Percentiles rank a stretch among this genome's conserved stretches.
Evolutionary conservation across 805 yeast genomes (phyloP).

Genomic region (Naumovozyma castellii): DNA sequence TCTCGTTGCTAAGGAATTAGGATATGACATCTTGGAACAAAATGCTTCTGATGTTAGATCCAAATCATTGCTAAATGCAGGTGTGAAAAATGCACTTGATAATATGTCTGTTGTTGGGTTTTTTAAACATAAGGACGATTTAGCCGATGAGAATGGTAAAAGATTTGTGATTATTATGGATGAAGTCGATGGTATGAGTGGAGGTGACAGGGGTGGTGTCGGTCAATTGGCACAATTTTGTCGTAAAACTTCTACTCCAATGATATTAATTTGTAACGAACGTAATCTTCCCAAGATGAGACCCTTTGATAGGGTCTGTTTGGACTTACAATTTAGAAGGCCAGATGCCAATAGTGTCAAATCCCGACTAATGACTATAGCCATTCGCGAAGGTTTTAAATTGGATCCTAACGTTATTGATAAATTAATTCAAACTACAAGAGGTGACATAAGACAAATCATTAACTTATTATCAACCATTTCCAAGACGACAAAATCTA

Average conservation of each 20-base stretch:
- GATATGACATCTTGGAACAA: slow-evolving; percentile 66
- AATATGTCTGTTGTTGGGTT: slow-evolving; percentile 80
- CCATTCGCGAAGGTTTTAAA: slow-evolving; percentile 72
- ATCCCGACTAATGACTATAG: slow-evolving; percentile 82
- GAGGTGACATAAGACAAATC: slow-evolving; percentile 89
- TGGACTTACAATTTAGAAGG: slow-evolving; percentile 76
- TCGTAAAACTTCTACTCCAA: slow-evolving; percentile 75
- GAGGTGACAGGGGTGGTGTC: slow-evolving; percentile 98
- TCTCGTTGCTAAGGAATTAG: slow-evolving; percentile 56
- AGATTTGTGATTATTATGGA: slow-evolving; percentile 88
- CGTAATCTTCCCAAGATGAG: slow-evolving; percentile 89
- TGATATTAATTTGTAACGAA: slow-evolving; percentile 90
- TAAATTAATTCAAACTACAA: slow-evolving; percentile 73
- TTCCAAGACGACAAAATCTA: slow-evolving; percentile 56
- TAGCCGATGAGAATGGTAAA: slow-evolving; percentile 33
- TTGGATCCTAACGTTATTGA: slow-evolving; percentile 75
- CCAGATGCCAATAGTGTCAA: slow-evolving; percentile 77
- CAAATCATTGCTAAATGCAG: slow-evolving; percentile 60
- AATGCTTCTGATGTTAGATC: slow-evolving; percentile 89
- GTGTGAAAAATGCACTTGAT: slow-evolving; percentile 59
- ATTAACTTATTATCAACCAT: slow-evolving; percentile 82
- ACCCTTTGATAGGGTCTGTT: slow-evolving; percentile 77
- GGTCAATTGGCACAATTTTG: slow-evolving; percentile 88
- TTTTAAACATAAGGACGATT: slow-evolving; percentile 36
- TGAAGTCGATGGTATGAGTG: slow-evolving; percentile 98